Evolutionary conservation across 768 basidiomycete species (phyloP).

Genomic region (Clitopilus hobsonii): DNA sequence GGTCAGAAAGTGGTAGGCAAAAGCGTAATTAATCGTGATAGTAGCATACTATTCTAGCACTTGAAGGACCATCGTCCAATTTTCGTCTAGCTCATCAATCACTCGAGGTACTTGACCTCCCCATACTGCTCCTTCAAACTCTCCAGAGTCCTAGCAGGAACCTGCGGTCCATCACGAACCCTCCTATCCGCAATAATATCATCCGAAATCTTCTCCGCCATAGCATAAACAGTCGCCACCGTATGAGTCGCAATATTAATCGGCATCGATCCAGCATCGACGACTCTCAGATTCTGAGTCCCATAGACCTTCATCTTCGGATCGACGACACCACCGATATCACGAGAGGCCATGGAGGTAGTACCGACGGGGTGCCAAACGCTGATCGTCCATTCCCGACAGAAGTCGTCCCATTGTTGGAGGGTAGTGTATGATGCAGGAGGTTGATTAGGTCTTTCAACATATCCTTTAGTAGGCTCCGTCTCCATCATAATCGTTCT

Average conservation of each 20-base stretch:
- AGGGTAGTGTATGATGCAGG: background rate
- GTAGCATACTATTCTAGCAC: too few relatives aligned
- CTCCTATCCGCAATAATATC: background rate
- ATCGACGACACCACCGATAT: conserved; percentile 5
- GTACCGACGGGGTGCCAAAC: conserved; percentile 2
- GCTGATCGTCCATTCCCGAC: background rate
- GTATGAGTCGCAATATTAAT: conserved; percentile 3
- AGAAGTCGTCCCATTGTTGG: background rate
- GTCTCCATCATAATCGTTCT: background rate
- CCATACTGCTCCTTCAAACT: conserved; percentile 1
- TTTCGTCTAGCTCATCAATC: background rate
- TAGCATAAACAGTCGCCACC: conserved; percentile 5
- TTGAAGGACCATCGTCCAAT: background rate
- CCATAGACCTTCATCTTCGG: conserved; percentile 2
- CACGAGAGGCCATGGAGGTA: conserved; percentile 4
- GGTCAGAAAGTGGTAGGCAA: background rate
- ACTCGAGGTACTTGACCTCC: background rate
- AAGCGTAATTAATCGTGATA: background rate
- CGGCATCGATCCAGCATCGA: conserved; percentile 6
- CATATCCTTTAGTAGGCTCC: background rate
- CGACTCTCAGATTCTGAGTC: conserved; percentile 2
- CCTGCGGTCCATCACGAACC: background rate
- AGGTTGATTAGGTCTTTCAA: background rate
- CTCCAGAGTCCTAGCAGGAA: background rate
- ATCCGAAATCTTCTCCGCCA: conserved; percentile 6